phyloP scores from a whole-genome alignment of 2,329 filamentous ascomycete genomes.

The Teratosphaeria destructans region DNA sequence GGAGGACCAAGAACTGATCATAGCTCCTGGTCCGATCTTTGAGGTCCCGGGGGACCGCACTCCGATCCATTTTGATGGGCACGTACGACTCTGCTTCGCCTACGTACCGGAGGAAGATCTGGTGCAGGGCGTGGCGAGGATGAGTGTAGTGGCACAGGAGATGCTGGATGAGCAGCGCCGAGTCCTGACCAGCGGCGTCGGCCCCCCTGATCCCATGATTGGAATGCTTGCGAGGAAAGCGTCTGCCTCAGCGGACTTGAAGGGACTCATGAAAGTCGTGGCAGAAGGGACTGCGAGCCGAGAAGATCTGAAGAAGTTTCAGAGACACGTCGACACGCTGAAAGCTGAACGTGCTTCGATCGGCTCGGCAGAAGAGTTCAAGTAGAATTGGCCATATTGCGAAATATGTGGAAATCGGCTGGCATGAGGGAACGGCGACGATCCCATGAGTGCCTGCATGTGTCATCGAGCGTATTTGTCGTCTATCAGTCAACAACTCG shows the following conservation, averaged over 20 bases:
- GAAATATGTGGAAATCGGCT: not conserved
- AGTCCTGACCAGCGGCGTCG: not conserved
- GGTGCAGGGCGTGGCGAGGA: conserved; percentile 55
- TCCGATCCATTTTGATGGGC: conserved; percentile 45
- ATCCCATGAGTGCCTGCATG: not conserved
- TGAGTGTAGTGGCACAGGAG: conserved; percentile 41
- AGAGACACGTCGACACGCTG: not conserved
- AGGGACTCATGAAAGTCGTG: no score
- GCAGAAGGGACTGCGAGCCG: no score
- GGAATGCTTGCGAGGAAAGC: no score
- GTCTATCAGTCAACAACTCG: not conserved
- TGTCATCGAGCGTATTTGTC: not conserved
- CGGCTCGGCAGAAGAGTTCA: not conserved
- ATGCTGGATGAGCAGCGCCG: conserved; percentile 19
- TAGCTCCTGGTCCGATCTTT: conserved; percentile 62
- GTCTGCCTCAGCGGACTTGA: no score
- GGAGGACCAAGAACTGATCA: conserved; percentile 53
- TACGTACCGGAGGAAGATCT: conserved; percentile 60
- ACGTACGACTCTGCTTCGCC: conserved; percentile 58
- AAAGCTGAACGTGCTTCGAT: not conserved
- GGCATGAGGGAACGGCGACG: not conserved
- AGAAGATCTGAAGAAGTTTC: no score
- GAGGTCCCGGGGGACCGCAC: conserved; percentile 40
- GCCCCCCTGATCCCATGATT: no score
- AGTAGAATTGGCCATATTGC: not conserved